phyloP scores from a whole-genome alignment of 768 basidiomycete species.

The Pleurotus giganteus region DNA sequence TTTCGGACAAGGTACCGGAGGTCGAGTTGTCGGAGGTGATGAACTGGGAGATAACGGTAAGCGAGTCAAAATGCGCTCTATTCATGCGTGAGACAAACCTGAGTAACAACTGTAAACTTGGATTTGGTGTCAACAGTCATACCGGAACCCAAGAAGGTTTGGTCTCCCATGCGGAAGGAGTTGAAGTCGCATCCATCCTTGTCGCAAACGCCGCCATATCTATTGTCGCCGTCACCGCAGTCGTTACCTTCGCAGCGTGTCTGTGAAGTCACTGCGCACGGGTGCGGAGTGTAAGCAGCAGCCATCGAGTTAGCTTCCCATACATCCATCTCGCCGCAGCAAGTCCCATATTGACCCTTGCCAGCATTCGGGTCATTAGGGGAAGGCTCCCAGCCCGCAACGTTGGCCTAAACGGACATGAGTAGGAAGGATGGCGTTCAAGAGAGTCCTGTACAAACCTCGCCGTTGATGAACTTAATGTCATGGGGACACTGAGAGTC shows the following conservation, averaged over 20 bases:
- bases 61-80: not conserved
- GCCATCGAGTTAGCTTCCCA: constrained; percentile 44
- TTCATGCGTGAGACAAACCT: not conserved
- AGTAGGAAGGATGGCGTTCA: not conserved
- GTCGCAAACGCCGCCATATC: constrained; percentile 37
- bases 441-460: constrained; percentile 22
- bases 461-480: constrained; percentile 45
- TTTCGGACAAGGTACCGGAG: constrained; percentile 35
- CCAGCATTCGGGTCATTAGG: constrained; percentile 34
- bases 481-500: constrained; percentile 45
- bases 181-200: constrained; percentile 45
- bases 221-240: constrained; percentile 25
- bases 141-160: constrained; percentile 32
- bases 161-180: constrained; percentile 41
- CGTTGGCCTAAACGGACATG: constrained; percentile 30
- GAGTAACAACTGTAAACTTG: constrained; percentile 41
- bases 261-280: constrained; percentile 29
- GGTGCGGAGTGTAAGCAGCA: constrained; percentile 40
- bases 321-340: constrained; percentile 44
- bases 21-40: constrained; percentile 34
- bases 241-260: constrained; percentile 30
- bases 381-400: constrained; percentile 28
- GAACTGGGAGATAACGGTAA: constrained; percentile 24
- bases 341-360: constrained; percentile 33
- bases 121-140: constrained; percentile 34